phyloP scores from a whole-genome alignment of 2,329 filamentous ascomycete species.

The Fusarium oxysporum region DNA sequence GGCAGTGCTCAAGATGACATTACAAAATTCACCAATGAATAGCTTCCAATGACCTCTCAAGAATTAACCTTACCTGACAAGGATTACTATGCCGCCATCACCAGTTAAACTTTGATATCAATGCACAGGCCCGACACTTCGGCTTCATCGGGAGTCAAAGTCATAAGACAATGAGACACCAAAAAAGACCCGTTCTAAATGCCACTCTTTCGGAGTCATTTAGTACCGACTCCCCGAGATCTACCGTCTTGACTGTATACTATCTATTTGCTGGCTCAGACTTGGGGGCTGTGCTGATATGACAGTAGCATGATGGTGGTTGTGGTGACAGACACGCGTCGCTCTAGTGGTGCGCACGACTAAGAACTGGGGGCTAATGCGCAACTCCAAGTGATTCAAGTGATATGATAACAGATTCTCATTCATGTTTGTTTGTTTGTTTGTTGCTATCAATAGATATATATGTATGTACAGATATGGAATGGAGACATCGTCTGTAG shows the following conservation, averaged over 20 bases:
- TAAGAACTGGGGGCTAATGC: background rate
- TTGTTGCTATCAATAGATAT: constrained; percentile 1
- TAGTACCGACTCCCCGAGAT: background rate
- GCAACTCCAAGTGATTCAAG: background rate
- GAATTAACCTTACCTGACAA: background rate
- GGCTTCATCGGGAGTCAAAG: constrained; percentile 17
- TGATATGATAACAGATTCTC: background rate
- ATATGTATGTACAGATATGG: constrained; percentile 8
- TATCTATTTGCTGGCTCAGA: background rate
- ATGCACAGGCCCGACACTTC: background rate
- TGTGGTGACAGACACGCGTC: constrained; percentile 4
- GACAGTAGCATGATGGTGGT: background rate
- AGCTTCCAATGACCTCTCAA: background rate
- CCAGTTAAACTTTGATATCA: background rate
- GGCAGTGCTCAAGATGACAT: background rate
- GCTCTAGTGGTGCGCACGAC: background rate
- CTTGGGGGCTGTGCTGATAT: constrained; percentile 8
- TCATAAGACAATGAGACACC: background rate
- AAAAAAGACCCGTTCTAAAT: background rate
- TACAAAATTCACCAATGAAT: background rate
- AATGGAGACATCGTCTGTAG: background rate
- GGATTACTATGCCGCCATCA: background rate
- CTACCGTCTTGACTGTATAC: background rate
- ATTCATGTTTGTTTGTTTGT: constrained; percentile 5
- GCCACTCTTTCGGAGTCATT: background rate